Conservation (phyloP, 352 stramenopile species). For the Phytophthora litchii region DNA sequence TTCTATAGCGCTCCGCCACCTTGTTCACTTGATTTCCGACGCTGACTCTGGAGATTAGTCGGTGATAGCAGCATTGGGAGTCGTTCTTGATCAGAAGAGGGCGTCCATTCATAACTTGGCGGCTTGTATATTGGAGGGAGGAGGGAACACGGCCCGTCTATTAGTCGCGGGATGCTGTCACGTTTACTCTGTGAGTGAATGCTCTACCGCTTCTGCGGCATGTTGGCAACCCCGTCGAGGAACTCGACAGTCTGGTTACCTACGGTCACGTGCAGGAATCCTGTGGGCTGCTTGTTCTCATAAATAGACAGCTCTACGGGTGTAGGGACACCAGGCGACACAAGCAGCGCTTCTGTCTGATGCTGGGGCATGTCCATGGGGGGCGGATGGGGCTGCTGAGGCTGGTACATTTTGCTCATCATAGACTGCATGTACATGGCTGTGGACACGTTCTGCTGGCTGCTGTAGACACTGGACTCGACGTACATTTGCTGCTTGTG, state of each 20-base stretch:
- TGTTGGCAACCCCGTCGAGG: conserved; percentile 81
- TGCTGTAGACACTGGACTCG: conserved; percentile 38
- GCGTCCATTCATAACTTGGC: conserved; percentile 29
- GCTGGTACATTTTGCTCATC: conserved; percentile 69
- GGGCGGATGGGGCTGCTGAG: conserved; percentile 58
- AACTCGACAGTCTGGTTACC: conserved; percentile 88
- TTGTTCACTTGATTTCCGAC: conserved; percentile 19
- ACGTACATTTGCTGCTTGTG: conserved; percentile 45
- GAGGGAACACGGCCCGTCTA: conserved; percentile 33
- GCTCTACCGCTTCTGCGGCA: conserved; percentile 78
- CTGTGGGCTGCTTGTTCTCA: conserved; percentile 84
- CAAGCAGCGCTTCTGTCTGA: conserved; percentile 57
- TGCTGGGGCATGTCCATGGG: conserved; percentile 34
- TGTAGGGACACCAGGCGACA: conserved; percentile 73
- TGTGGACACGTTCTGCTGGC: conserved; percentile 31
- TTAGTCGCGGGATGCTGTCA: conserved; percentile 36
- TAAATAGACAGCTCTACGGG: conserved; percentile 85
- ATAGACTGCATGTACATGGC: conserved; percentile 67
- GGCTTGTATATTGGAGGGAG: conserved; percentile 26
- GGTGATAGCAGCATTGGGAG: conserved; percentile 16
- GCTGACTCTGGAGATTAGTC: conserved; percentile 19
- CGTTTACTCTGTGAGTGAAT: conserved; percentile 10
- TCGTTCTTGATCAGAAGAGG: conserved; percentile 25
- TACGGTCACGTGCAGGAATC: conserved; percentile 78
- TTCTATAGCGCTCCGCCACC: conserved; percentile 38